phyloP scores from a whole-genome alignment of 371 early-diverging fungal genomes.

The Paramicrosporidium saccamoebae region DNA sequence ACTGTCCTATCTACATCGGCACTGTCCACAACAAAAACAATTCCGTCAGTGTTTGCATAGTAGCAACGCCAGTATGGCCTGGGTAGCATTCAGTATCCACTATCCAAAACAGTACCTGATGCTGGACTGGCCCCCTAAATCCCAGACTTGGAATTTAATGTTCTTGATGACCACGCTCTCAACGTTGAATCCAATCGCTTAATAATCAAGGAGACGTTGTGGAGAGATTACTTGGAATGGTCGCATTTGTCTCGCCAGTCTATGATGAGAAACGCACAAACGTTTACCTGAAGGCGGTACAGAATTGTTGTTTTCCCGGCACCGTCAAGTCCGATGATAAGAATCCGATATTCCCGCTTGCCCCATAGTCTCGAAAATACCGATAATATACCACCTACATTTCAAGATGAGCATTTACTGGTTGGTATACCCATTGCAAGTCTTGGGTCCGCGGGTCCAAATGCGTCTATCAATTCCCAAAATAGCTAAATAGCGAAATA shows the following conservation, averaged over 20 bases:
- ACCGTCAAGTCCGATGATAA: slow-evolving; percentile 85
- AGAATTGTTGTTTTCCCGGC: slow-evolving; percentile 97
- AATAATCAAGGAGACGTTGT: not conserved
- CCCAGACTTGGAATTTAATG: slow-evolving; percentile 50
- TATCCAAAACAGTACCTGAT: slow-evolving; percentile 6
- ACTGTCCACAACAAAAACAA: slow-evolving; percentile 85
- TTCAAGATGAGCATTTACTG: not conserved
- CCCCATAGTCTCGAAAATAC: slow-evolving; percentile 30
- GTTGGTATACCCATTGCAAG: too few species aligned
- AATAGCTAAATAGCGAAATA: too few species aligned
- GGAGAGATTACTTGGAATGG: slow-evolving; percentile 31
- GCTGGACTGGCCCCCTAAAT: slow-evolving; percentile 10
- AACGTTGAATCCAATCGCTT: slow-evolving; percentile 48
- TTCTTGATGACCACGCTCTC: slow-evolving; percentile 88
- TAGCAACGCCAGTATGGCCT: slow-evolving; percentile 59
- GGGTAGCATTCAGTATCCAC: slow-evolving; percentile 1
- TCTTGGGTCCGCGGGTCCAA: too few species aligned
- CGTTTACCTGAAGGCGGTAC: slow-evolving; percentile 21
- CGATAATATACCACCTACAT: too few species aligned
- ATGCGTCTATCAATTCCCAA: too few species aligned
- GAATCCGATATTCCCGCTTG: slow-evolving; percentile 73
- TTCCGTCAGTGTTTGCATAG: slow-evolving; percentile 84
- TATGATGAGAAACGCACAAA: slow-evolving; percentile 5
- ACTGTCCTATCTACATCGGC: slow-evolving; percentile 64
- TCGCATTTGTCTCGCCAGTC: slow-evolving; percentile 77